Evolutionary conservation across 768 basidiomycete genomes (phyloP), one percentile per base, ranked within the genome.

Genomic region (Boletus reticuloceps): DNA sequence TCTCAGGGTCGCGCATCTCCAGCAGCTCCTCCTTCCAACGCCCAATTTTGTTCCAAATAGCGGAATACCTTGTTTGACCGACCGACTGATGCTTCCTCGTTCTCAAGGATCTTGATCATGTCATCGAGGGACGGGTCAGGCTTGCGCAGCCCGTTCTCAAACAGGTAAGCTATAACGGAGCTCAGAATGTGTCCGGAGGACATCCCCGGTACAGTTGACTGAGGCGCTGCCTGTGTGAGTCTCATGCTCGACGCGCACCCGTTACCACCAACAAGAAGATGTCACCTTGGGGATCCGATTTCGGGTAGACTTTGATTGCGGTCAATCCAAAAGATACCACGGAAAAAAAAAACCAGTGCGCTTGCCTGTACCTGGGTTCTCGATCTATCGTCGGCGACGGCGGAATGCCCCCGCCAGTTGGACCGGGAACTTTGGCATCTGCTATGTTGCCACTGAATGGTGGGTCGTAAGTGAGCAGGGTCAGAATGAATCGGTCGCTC

Each of bases 291-390:
- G 77, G 75, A 58, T 79, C 75, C 1, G 74, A 77, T 56, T 75
- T 72, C 1, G 78, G 81, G 55, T 74, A 82, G 6, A 82, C 79
- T 79, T 82, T 13, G 22, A n/a, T 7, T 4, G 22, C 2, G 11
- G 27, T 38, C 36, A 19, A 20, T 37, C 16, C 34, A 4, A 13
- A n/a, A 39, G 38, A 41, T 5, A 8, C 20, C 12, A 4, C 19
- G 11, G 16, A 38, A 48, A 29, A 37, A 4, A 40, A 40, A 16
- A 19, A 41, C 27, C 11, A 13, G 22, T 29, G 14, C 46, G 52
- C 64, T 25, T 51, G 78, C 80, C 60, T 73, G 71, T n/a, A 13
- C 76, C 79, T 6, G 77, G 78, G 55, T 82, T 83, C 62, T 80
- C n/a, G n/a, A n/a, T n/a, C 77, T 31, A 64, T 61, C 6, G 73